Conservation (phyloP, 352 stramenopile genomes). For the Pythium pectinolyticum region DNA sequence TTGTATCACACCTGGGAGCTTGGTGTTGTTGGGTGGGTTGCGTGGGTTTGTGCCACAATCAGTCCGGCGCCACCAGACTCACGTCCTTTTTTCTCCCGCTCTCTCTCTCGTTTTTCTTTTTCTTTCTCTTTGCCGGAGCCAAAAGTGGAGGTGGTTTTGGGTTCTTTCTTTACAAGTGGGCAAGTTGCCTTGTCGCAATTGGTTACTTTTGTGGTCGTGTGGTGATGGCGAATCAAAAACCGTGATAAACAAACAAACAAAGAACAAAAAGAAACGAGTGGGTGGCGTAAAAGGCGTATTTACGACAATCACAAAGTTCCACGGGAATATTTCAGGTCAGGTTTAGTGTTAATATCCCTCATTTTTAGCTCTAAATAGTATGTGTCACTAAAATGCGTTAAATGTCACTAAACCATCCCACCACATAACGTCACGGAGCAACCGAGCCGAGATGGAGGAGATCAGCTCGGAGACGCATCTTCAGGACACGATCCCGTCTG, state of each 20-base stretch:
- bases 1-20: neutral
- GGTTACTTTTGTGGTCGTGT: neutral
- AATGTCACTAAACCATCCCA: too few relatives aligned
- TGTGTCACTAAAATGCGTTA: too few relatives aligned
- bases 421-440: too few relatives aligned
- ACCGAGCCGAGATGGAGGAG: too few relatives aligned
- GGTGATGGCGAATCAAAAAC: neutral
- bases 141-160: too few relatives aligned
- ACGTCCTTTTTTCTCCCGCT: conserved; percentile 20
- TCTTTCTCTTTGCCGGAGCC: conserved; percentile 4
- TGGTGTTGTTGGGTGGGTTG: conserved; percentile 7
- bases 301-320: neutral
- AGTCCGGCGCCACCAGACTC: conserved; percentile 13
- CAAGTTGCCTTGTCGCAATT: conserved; percentile 1
- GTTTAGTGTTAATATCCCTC: too few relatives aligned
- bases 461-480: too few relatives aligned
- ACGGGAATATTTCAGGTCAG: conserved; percentile 2
- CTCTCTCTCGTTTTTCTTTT: conserved; percentile 13
- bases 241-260: conserved; percentile 1
- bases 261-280: conserved; percentile 3
- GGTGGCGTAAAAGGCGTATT: conserved; percentile 12
- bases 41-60: conserved; percentile 6
- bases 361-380: too few relatives aligned
- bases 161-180: too few relatives aligned
- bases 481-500: too few relatives aligned